A percentile compares a stretch with the other conserved stretches of the same genome.
Evolutionary conservation across 441 rosid species (phyloP).

Genomic region (Euphorbia celastroides): DNA sequence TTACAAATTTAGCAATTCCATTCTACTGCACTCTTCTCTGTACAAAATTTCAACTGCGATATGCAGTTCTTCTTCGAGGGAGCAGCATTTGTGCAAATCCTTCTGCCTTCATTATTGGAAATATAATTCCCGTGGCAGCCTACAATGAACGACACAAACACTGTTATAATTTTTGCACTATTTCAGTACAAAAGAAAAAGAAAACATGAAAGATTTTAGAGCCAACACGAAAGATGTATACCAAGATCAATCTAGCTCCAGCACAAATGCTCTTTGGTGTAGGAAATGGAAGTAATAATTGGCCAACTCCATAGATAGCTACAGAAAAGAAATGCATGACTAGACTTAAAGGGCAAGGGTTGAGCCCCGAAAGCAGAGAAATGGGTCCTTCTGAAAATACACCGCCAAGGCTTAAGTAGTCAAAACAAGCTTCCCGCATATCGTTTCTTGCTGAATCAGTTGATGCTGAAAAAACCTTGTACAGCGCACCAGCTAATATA

Average conservation of each 20-base stretch:
- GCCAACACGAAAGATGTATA: conserved; percentile 2
- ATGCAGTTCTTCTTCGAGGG: too few species aligned
- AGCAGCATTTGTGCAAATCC: too few species aligned
- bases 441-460: conserved; percentile 70
- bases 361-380: not conserved
- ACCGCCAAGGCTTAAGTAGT: conserved; percentile 37
- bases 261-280: conserved; percentile 25
- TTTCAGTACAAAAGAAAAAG: too few species aligned
- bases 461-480: conserved; percentile 74
- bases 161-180: too few species aligned
- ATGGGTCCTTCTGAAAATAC: conserved; percentile 2
- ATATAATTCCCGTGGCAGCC: too few species aligned
- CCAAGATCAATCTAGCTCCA: conserved; percentile 26
- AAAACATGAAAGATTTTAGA: too few species aligned
- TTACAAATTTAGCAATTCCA: too few species aligned
- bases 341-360: conserved; percentile 20
- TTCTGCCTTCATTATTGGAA: too few species aligned
- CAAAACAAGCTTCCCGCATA: conserved; percentile 80
- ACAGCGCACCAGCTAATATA: conserved; percentile 70
- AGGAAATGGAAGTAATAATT: conserved; percentile 31
- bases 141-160: too few species aligned
- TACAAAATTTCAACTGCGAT: too few species aligned
- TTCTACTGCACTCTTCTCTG: too few species aligned
- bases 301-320: conserved; percentile 22
- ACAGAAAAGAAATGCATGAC: conserved; percentile 24